Base-by-base conservation (phyloP, 2,329 filamentous ascomycete genomes). In the Scedosporium boydii region DNA sequence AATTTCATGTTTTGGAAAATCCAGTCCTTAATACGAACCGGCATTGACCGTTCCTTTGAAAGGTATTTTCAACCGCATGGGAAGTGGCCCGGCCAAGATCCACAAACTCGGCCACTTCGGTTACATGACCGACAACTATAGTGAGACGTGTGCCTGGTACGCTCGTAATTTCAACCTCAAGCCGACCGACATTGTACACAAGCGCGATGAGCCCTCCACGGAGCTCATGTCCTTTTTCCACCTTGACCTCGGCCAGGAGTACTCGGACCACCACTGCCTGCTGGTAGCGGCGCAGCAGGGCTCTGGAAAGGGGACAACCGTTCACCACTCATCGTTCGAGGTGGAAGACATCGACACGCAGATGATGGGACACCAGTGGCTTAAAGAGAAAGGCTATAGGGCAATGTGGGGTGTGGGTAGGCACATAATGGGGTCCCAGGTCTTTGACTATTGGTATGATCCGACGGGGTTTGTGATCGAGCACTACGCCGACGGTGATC, bases 381-480 rank as follows among this genome's bases (percentile, higher is more conserved):
- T 88, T 56, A 74, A 71, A 0, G 70, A 77, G 55, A 81, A 82
- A 66, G 78, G 77, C 2, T 86, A 82, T 65, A 77, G 77, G 64
- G 75, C 72, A 29, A 79, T 83, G 14, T 87, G 84, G 85, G 85
- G 85, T 0, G 79, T 87, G 0, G 85, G 85, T 0, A 72, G 85
- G 53, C 84, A 87, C 72, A 77, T 85, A 6, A 69, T 86, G 26
- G 84, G 84, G 1, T 79, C 75, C 57, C 83, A 86, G 70, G 78
- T 87, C 48, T 87, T 87, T 65, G 84, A 87, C 68, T 87, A 87
- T 69, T 87, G 83, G 83, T 78, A 75, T 67, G 83, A 85, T 70
- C 75, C 77, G 1, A 78, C 71, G 4, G 76, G 77, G 0, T 81
- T 81, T 64, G 83, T 81, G 70, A 71, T 85, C 57, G 82, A 85